These are phyloP conservation scores for Fusarium metavorans DNA, from an alignment of 2,329 filamentous ascomycete genomes.

Conservation along the genomic window DNA sequence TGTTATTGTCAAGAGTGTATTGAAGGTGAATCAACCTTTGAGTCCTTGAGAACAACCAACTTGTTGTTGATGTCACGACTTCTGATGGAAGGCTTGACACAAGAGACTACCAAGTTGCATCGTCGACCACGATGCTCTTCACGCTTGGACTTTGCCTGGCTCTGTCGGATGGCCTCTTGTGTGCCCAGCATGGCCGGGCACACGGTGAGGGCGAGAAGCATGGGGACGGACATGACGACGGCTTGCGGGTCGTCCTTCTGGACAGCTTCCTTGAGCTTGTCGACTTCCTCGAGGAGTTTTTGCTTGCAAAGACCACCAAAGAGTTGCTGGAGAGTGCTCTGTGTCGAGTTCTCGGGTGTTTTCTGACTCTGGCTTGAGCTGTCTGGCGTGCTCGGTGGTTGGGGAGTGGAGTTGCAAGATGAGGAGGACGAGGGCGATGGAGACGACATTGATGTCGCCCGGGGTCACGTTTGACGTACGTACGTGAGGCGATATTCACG, in stretches of 20 bases:
- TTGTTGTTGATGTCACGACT: slow-evolving; percentile 59
- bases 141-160: slow-evolving; percentile 58
- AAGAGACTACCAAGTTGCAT: slow-evolving; percentile 61
- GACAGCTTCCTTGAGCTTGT: slow-evolving; percentile 43
- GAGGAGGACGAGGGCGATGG: slow-evolving; percentile 30
- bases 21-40: slow-evolving; percentile 44
- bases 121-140: slow-evolving; percentile 62
- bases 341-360: slow-evolving; percentile 23
- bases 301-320: slow-evolving; percentile 40
- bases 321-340: slow-evolving; percentile 39
- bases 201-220: slow-evolving; percentile 46
- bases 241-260: slow-evolving; percentile 43
- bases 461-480: slow-evolving; percentile 4
- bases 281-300: slow-evolving; percentile 41
- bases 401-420: slow-evolving; percentile 24
- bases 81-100: slow-evolving; percentile 59
- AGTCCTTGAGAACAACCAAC: slow-evolving; percentile 58
- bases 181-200: slow-evolving; percentile 57
- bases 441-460: slow-evolving; percentile 40
- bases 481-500: slow-evolving; percentile 22
- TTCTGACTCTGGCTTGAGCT: slow-evolving; percentile 5
- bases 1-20: neutral
- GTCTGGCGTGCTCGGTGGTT: neutral
- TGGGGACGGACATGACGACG: slow-evolving; percentile 46
- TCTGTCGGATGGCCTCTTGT: slow-evolving; percentile 60